Conservation (phyloP, 176 grass and related monocot genomes). For the Carex kokanica region DNA sequence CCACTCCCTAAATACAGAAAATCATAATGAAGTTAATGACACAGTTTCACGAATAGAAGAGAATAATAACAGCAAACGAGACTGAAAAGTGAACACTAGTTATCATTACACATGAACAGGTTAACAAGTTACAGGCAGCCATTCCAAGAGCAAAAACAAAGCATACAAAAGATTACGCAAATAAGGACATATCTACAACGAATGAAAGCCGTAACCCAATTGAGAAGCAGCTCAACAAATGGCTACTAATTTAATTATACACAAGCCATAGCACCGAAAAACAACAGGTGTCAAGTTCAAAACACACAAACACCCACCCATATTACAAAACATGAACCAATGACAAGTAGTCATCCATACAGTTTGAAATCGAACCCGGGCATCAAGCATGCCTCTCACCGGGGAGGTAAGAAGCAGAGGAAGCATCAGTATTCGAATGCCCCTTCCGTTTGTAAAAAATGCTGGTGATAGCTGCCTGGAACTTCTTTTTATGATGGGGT, state of each 20-base stretch:
- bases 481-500: slow-evolving; percentile 47
- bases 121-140: slow-evolving; percentile 9
- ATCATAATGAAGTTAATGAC: background rate
- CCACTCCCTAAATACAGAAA: background rate
- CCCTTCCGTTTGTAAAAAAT: slow-evolving; percentile 82
- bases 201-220: slow-evolving; percentile 21
- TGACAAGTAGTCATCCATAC: background rate
- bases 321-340: slow-evolving; percentile 25
- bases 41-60: background rate
- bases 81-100: background rate
- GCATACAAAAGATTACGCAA: slow-evolving; percentile 23
- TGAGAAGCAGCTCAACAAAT: slow-evolving; percentile 19
- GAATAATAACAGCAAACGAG: background rate
- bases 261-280: slow-evolving; percentile 18
- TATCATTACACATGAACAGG: slow-evolving; percentile 9
- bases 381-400: slow-evolving; percentile 55
- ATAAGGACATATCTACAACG: slow-evolving; percentile 19
- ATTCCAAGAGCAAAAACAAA: background rate
- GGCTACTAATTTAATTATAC: slow-evolving; percentile 21
- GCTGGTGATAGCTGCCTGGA: slow-evolving; percentile 56
- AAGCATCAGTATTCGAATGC: slow-evolving; percentile 32
- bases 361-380: slow-evolving; percentile 20
- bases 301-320: slow-evolving; percentile 17
- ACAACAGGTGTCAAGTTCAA: slow-evolving; percentile 12
- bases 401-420: slow-evolving; percentile 52